These are phyloP conservation scores for Alternaria sp. DNA, from an alignment of 2,329 filamentous ascomycete genomes.

Conservation along the genomic window DNA sequence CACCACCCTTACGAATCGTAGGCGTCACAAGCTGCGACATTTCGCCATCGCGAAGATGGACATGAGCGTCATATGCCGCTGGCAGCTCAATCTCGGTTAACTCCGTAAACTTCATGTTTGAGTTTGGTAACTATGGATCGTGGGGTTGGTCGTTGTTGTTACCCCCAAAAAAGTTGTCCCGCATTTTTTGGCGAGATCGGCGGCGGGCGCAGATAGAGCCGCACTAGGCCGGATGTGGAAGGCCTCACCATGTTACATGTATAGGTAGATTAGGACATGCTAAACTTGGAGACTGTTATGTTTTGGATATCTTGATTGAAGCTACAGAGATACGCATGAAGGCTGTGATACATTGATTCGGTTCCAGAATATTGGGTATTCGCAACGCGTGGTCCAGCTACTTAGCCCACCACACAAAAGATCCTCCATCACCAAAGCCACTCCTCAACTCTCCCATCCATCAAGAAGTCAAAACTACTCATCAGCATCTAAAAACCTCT, in stretches of 20 bases:
- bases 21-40: slow-evolving; percentile 60
- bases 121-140: neutral
- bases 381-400: neutral
- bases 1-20: slow-evolving; percentile 58
- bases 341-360: rapidly evolving
- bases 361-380: neutral
- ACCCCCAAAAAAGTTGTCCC: neutral
- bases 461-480: too few relatives aligned
- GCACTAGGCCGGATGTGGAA: neutral
- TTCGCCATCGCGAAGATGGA: slow-evolving; percentile 59
- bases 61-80: slow-evolving; percentile 59
- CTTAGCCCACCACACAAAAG: neutral
- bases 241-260: too few relatives aligned
- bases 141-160: neutral
- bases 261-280: too few relatives aligned
- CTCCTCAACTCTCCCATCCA: too few relatives aligned
- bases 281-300: too few relatives aligned
- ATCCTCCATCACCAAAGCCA: neutral
- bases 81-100: slow-evolving; percentile 54
- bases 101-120: slow-evolving; percentile 43
- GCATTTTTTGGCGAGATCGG: slow-evolving; percentile 1
- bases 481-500: neutral
- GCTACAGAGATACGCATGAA: neutral
- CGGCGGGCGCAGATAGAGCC: neutral
- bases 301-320: too few relatives aligned